A percentile compares a stretch with the other conserved stretches of the same genome.
phyloP scores from a whole-genome alignment of 2,329 filamentous ascomycete genomes.

The Cercospora sp. region DNA sequence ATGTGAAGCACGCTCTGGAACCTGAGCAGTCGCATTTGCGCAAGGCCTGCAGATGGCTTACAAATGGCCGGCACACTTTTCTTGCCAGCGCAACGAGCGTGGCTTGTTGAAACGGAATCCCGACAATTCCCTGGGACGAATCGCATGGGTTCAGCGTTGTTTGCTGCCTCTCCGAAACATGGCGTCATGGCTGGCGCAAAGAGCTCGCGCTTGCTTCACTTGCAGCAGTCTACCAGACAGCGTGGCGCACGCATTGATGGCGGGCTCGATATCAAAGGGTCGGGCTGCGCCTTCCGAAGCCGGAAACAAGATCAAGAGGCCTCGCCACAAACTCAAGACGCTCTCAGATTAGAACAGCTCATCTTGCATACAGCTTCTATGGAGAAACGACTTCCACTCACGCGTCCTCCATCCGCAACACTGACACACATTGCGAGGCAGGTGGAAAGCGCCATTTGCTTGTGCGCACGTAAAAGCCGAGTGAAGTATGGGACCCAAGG shows the following conservation, averaged over 20 bases:
- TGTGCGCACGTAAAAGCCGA: background rate
- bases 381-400: background rate
- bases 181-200: background rate
- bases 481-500: background rate
- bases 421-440: background rate
- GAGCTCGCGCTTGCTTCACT: background rate
- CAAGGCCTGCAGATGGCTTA: background rate
- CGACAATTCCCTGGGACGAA: background rate
- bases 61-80: background rate
- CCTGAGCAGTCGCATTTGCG: background rate
- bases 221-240: background rate
- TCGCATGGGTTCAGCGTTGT: background rate
- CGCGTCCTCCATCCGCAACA: background rate
- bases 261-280: background rate
- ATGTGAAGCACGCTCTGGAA: background rate
- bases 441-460: background rate
- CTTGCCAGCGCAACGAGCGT: background rate
- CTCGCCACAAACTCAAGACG: background rate
- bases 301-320: background rate
- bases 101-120: background rate
- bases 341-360: background rate
- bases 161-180: background rate
- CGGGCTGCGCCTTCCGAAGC: background rate
- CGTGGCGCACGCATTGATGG: background rate
- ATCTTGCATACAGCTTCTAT: background rate